Evolutionary conservation across 305 asterid species (phyloP), one percentile per base, ranked within the genome.

Genomic region (Rubia balearica): DNA sequence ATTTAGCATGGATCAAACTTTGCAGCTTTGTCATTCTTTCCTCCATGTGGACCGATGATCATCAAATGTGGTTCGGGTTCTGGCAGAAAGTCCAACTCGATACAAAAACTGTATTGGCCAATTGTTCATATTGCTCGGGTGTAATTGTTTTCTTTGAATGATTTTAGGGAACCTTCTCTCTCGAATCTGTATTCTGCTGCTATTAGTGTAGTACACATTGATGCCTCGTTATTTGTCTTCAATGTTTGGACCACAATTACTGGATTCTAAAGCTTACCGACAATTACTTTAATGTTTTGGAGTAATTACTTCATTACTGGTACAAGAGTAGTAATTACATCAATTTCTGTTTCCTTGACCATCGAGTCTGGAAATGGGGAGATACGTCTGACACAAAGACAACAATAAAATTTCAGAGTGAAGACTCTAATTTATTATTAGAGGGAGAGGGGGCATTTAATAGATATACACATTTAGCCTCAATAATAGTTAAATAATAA

Each of bases 1-100:
- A 67, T 78, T 55, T 88, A 85, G 79, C 59, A 45, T 27, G 36
- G 27, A 61, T 72, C 53, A 67, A 65, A 61, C 27, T 33, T 33
- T 61, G 46, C 70, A 51, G 55, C n/a, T 6, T 0, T 9, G 68
- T 38, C 36, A 40, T 53, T 38, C 38, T 51, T 22, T 17, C 46
- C 45, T 42, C 16, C 8, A 51, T 17, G 2, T 10, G 6, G 43
- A 14, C 27, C 7, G 66, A 61, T 30, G 22, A 61, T 41, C 19
- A 40, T n/a, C 19, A 8, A 3, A 13, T n/a, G 36, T 24, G 48
- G n/a, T 17, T 38, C 59, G 2, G 68, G 49, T 24, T 16, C 46
- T 22, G 49, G 38, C 33, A 33, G 30, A 13, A 38, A 14, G 57
- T 16, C 22, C 57, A 51, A 51, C 55, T 16, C 22, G 40, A 45